These are phyloP conservation scores for Umbelopsis vinacea DNA, from an alignment of 192 early-diverging fungal species.

Conservation along the genomic window DNA sequence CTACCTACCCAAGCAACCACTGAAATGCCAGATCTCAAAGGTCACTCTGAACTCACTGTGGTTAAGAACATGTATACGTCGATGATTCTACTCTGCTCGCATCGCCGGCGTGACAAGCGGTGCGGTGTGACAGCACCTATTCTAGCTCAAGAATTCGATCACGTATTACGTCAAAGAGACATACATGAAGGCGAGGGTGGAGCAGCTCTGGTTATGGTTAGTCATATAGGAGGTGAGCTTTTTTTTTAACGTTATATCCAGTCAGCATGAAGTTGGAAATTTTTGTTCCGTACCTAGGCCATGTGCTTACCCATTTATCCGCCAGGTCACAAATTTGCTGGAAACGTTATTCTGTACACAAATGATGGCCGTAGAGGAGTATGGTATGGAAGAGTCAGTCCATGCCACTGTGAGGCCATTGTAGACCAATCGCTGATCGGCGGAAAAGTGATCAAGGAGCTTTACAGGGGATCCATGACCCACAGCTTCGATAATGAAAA, in stretches of 20 bases:
- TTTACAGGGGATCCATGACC: conserved; percentile 59
- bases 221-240: conserved; percentile 59
- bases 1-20: conserved; percentile 21
- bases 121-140: conserved; percentile 59
- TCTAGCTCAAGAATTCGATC: conserved; percentile 54
- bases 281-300: background rate
- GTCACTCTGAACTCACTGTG: conserved; percentile 26
- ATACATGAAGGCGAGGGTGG: conserved; percentile 53
- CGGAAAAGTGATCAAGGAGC: conserved; percentile 55
- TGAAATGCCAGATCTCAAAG: background rate
- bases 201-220: conserved; percentile 49
- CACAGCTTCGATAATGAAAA: conserved; percentile 48
- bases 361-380: conserved; percentile 50
- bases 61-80: conserved; percentile 45
- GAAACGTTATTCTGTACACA: conserved; percentile 59
- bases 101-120: conserved; percentile 59
- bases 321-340: conserved; percentile 64
- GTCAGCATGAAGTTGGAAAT: conserved; percentile 8
- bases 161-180: conserved; percentile 47
- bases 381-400: conserved; percentile 63
- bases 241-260: background rate
- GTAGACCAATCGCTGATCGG: conserved; percentile 53
- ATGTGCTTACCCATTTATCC: background rate
- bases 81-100: conserved; percentile 61
- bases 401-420: conserved; percentile 55